phyloP scores from a whole-genome alignment of 1,284 basidiomycete genomes.

The Irpex sp. region DNA sequence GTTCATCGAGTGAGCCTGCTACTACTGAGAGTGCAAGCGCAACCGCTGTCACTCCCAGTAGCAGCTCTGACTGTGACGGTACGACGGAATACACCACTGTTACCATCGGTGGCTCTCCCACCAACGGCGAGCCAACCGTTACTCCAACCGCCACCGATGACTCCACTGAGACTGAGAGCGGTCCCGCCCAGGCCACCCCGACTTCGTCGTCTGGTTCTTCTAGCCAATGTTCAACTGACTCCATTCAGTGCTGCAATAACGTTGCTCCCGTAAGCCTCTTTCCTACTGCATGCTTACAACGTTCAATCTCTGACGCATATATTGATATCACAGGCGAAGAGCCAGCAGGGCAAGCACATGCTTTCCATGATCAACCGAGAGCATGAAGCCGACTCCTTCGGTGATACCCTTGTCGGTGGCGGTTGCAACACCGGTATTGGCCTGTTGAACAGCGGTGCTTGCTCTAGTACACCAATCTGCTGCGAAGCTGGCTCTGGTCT shows the following conservation, averaged over 20 bases:
- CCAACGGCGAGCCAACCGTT: not conserved
- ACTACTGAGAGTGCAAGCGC: not conserved
- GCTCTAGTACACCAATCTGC: not conserved
- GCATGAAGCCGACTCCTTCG: not conserved
- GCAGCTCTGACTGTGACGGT: not conserved
- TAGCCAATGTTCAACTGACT: not conserved
- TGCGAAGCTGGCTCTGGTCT: not conserved
- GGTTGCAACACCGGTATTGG: not conserved
- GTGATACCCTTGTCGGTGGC: not conserved
- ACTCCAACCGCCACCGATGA: not conserved
- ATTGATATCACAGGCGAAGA: not conserved
- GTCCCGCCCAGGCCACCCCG: not conserved
- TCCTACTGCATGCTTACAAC: not conserved
- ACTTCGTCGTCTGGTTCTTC: not conserved
- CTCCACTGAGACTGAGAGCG: not conserved
- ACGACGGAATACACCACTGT: constrained; percentile 1
- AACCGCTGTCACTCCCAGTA: not conserved
- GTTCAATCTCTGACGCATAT: no score
- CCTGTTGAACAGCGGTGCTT: not conserved
- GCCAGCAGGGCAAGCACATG: not conserved
- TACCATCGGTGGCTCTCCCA: not conserved
- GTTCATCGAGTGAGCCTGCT: not conserved
- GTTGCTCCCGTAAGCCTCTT: not conserved
- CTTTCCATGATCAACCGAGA: not conserved
- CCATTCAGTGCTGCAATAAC: not conserved